phyloP scores from a whole-genome alignment of 73 alveolate species.

The Stentor roeselii region DNA sequence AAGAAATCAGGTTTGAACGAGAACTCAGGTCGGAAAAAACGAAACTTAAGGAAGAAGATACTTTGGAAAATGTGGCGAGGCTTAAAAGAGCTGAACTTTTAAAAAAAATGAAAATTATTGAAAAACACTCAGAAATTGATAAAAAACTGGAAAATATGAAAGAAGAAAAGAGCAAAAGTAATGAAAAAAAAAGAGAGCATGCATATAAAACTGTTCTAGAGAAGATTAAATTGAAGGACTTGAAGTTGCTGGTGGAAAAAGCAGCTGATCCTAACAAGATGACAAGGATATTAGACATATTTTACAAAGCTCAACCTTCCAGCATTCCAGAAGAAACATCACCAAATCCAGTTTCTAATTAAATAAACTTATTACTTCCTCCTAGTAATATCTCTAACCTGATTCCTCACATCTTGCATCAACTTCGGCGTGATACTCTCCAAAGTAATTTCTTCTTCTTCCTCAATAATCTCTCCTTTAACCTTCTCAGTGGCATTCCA shows the following conservation, averaged over 20 bases:
- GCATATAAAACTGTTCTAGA: slow-evolving; percentile 8
- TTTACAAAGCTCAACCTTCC: neutral
- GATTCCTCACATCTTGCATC: neutral
- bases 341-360: neutral
- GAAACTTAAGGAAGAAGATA: slow-evolving; percentile 1
- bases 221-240: neutral
- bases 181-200: neutral
- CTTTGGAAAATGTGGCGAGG: slow-evolving; percentile 9
- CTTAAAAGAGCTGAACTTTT: neutral
- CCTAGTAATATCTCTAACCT: neutral
- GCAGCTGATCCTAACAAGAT: neutral
- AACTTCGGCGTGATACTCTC: neutral
- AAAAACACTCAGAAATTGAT: neutral
- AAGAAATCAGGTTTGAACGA: neutral
- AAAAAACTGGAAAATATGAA: neutral
- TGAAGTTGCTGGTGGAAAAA: neutral
- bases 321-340: neutral
- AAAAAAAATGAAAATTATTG: neutral
- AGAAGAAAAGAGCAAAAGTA: neutral
- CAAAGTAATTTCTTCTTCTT: slow-evolving; percentile 24
- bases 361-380: neutral
- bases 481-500: neutral
- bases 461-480: slow-evolving; percentile 25
- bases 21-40: slow-evolving; percentile 5
- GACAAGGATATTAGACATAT: neutral